Evolutionary conservation across 345 rosid genomes (phyloP).

Genomic region (Lumnitzera littorea): DNA sequence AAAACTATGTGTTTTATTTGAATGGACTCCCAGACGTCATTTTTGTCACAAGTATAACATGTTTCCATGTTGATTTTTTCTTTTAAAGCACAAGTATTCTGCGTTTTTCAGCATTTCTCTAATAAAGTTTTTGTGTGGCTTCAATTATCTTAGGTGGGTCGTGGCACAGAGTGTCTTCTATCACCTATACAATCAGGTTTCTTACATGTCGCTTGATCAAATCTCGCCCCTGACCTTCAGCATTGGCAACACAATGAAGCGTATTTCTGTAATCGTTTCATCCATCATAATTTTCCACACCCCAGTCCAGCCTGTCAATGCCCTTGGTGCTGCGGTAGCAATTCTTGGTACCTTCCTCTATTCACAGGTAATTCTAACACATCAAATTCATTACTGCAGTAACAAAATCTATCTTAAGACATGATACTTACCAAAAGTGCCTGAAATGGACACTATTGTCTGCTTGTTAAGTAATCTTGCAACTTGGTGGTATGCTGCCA

Average conservation of each 20-base stretch:
- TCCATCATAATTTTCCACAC: slow-evolving; percentile 49
- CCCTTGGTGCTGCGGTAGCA: slow-evolving; percentile 48
- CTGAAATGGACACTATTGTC: background rate
- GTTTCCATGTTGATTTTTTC: too few species aligned
- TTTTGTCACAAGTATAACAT: too few species aligned
- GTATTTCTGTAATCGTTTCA: slow-evolving; percentile 36
- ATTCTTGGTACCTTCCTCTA: slow-evolving; percentile 44
- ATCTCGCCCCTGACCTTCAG: slow-evolving; percentile 47
- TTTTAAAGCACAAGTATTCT: too few species aligned
- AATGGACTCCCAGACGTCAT: too few species aligned
- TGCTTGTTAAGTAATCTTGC: background rate
- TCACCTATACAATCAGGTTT: slow-evolving; percentile 45
- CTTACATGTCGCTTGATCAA: slow-evolving; percentile 47
- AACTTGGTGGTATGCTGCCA: slow-evolving; percentile 1
- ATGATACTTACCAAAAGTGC: background rate
- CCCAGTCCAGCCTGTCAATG: slow-evolving; percentile 38
- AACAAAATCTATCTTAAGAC: background rate
- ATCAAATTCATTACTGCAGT: background rate
- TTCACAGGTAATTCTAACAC: slow-evolving; percentile 29
- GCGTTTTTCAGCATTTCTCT: background rate
- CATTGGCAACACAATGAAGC: slow-evolving; percentile 48
- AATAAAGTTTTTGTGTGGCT: slow-evolving; percentile 1
- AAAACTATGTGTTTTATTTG: too few species aligned
- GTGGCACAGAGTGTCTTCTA: slow-evolving; percentile 47
- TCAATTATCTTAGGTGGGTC: slow-evolving; percentile 35